phyloP scores from a whole-genome alignment of 2,329 filamentous ascomycete species.

The Penicillium sp. region DNA sequence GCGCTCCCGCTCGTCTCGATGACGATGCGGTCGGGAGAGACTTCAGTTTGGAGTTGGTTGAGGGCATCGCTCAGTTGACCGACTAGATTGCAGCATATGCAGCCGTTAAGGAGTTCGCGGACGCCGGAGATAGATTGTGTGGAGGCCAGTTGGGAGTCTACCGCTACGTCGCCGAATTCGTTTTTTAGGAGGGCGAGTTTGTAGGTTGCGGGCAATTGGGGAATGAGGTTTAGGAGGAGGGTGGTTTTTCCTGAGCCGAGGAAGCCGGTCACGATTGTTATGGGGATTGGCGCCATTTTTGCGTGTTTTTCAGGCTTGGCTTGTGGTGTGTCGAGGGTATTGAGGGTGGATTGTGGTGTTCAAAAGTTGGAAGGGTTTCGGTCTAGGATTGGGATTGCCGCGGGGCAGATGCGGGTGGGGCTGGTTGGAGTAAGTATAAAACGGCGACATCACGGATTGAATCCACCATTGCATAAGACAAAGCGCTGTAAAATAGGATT shows the following conservation, averaged over 20 bases:
- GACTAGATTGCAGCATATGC: slow-evolving; percentile 98
- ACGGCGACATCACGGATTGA: background rate
- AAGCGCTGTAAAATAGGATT: background rate
- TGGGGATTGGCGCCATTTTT: slow-evolving; percentile 70
- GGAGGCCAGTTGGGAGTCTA: slow-evolving; percentile 88
- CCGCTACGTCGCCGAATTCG: slow-evolving; percentile 91
- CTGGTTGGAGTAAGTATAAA: background rate
- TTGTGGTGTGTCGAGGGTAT: background rate
- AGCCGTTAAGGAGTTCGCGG: slow-evolving; percentile 90
- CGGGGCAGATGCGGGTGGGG: background rate
- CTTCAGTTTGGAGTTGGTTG: slow-evolving; percentile 64
- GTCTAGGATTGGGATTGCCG: background rate
- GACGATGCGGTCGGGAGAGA: slow-evolving; percentile 77
- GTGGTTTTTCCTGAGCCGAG: slow-evolving; percentile 96
- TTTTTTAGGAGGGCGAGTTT: slow-evolving; percentile 94
- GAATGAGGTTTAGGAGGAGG: slow-evolving; percentile 87
- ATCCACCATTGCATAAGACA: background rate
- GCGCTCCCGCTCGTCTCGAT: slow-evolving; percentile 91
- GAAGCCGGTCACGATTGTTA: slow-evolving; percentile 96
- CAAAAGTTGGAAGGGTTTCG: background rate
- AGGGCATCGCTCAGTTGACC: slow-evolving; percentile 84
- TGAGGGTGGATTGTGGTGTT: background rate
- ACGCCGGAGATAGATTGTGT: slow-evolving; percentile 83
- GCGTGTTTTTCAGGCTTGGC: background rate
- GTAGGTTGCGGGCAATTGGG: slow-evolving; percentile 85